Conservation (phyloP, 2,329 filamentous ascomycete genomes). For the Fusarium hostae region DNA sequence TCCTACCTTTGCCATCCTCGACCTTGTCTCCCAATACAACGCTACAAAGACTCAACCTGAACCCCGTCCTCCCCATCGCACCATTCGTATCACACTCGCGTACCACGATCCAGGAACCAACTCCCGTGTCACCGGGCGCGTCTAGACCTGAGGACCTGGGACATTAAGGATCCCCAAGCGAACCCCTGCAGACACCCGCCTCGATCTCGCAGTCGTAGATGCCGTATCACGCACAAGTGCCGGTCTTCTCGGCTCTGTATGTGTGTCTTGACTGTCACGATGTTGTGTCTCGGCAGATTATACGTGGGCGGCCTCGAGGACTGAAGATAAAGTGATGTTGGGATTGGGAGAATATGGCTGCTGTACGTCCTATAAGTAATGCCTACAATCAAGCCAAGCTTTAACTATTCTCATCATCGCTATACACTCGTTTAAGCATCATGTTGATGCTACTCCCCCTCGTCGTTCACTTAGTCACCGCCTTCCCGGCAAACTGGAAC, state of each 20-base stretch:
- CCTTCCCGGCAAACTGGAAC: conserved; percentile 33
- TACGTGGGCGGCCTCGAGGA: conserved; percentile 13
- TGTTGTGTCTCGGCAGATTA: conserved; percentile 37
- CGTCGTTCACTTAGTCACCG: conserved; percentile 4
- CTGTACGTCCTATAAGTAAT: conserved; percentile 35
- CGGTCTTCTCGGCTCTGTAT: conserved; percentile 12
- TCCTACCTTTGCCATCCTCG: not conserved
- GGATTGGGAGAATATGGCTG: not conserved
- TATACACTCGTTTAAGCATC: conserved; percentile 30
- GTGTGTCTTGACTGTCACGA: not conserved
- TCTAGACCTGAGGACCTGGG: conserved; percentile 15
- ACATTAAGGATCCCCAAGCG: conserved; percentile 32
- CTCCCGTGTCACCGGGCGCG: conserved; percentile 6
- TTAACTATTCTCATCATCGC: not conserved
- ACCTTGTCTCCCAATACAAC: not conserved
- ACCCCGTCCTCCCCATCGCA: conserved; percentile 4
- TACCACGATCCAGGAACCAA: conserved; percentile 36
- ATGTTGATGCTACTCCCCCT: conserved; percentile 40
- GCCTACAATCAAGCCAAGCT: not conserved
- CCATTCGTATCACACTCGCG: conserved; percentile 32
- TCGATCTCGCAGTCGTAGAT: conserved; percentile 28
- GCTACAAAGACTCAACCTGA: conserved; percentile 12
- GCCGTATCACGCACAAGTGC: conserved; percentile 26
- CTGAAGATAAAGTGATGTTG: not conserved
- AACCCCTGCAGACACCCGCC: conserved; percentile 29